Evolutionary conservation across 371 early-diverging fungal genomes (phyloP).

Genomic region (Syncephalastrum sp.): DNA sequence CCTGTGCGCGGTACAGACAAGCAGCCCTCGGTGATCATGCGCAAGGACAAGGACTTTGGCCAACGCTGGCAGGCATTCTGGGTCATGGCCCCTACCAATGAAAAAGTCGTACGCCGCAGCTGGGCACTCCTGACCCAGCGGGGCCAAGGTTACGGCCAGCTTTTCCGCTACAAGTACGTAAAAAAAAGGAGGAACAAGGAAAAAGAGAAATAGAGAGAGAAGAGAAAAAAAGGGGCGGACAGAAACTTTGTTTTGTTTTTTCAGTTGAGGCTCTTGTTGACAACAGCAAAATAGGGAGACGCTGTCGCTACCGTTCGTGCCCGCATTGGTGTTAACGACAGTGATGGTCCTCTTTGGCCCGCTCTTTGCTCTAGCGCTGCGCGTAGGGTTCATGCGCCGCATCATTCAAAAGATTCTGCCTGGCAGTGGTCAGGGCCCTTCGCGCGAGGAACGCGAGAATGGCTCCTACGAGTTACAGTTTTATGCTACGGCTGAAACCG

Average conservation of each 20-base stretch:
- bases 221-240: neutral
- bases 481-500: conserved; percentile 45
- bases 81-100: conserved; percentile 58
- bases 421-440: conserved; percentile 63
- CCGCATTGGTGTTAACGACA: conserved; percentile 34
- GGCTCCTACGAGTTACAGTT: conserved; percentile 50
- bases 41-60: conserved; percentile 33
- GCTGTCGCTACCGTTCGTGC: conserved; percentile 41
- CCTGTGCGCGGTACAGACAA: conserved; percentile 37
- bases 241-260: conserved; percentile 5
- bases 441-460: conserved; percentile 40
- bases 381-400: conserved; percentile 38
- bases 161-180: conserved; percentile 51
- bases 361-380: conserved; percentile 25
- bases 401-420: conserved; percentile 50
- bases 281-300: conserved; percentile 43
- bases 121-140: conserved; percentile 44
- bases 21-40: conserved; percentile 18
- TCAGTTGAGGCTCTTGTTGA: neutral
- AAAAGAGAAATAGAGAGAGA: too few species aligned
- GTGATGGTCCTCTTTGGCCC: conserved; percentile 38
- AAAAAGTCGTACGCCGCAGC: conserved; percentile 56
- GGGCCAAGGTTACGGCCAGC: conserved; percentile 51
- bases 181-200: too few species aligned
- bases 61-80: conserved; percentile 62